Evolutionary conservation across 345 rosid species (phyloP), one percentile per base, ranked within the genome.

Genomic region (Garcia nutans): DNA sequence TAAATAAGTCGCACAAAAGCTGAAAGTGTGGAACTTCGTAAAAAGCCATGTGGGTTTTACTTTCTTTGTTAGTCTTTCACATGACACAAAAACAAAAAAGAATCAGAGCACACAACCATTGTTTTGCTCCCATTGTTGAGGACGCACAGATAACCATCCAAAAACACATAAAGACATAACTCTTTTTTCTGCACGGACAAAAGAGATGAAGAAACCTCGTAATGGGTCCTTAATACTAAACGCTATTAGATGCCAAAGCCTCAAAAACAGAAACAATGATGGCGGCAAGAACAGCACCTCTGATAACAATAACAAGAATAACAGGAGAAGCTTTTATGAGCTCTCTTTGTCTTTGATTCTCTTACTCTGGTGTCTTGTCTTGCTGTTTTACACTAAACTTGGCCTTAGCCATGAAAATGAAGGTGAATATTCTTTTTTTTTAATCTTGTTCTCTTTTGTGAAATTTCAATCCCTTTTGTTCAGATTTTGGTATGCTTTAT

Each of bases 331-430:
- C 69, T 80, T 81, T 60, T 76, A 79, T 54, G 88, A 89, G 84
- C 88, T 86, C 22, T 89, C 93, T 33, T 65, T 88, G 79, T 81
- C 91, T 19, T 70, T 92, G 72, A 82, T 89, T 55, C 71, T 92
- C 80, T 77, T 88, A 0, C 89, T 88, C 13, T 92, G 94, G 94
- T 88, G 85, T 74, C 84, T 87, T 76, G 83, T 91, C 77, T 87
- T 90, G 82, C 84, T 90, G 52, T 79, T 89, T 67, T 85, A 85
- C 81, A 81, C 87, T 64, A 74, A 85, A 68, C 91, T 91, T 64
- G 96, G 92, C 77, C 90, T 75, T 63, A 71, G 92, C 91, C 92
- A 88, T 64, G 82, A 86, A 16, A 82, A 83, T 70, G 86, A 84
- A 86, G 96, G 96, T 91, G 76, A 67, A 49, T 20, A 33, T 56